Conservation (phyloP, 2,329 filamentous ascomycete species). For the Ceratocystis destructans region DNA sequence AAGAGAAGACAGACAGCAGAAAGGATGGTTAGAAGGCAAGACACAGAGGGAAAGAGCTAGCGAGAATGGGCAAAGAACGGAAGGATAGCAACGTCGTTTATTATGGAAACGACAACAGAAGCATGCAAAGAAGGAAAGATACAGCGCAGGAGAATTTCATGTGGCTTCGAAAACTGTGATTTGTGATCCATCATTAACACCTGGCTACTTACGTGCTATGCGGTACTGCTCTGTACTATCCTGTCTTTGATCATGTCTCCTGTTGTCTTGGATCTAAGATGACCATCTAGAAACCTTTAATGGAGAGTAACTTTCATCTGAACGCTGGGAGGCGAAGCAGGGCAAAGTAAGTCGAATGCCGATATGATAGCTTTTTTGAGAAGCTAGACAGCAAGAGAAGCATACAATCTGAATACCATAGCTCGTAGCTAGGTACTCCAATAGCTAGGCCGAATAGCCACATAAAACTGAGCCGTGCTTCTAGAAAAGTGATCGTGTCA, state of each 20-base stretch:
- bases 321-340: background rate
- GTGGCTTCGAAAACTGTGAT: no score
- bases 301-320: background rate
- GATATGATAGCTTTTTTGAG: no score
- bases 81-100: no score
- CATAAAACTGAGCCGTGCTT: background rate
- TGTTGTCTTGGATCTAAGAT: background rate
- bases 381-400: no score
- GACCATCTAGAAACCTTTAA: background rate
- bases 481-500: slow-evolving; percentile 8
- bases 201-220: background rate
- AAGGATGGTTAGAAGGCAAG: background rate
- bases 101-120: no score
- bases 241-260: background rate
- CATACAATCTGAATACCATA: no score
- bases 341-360: no score
- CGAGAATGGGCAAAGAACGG: no score
- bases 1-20: background rate
- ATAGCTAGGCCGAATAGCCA: background rate
- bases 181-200: no score
- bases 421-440: no score
- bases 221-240: background rate
- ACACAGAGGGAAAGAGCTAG: background rate
- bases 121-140: no score
- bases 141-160: no score